Evolutionary conservation across 352 stramenopile genomes (phyloP), one percentile per base, ranked within the genome.

Genomic region (Globisporangium ultimum): DNA sequence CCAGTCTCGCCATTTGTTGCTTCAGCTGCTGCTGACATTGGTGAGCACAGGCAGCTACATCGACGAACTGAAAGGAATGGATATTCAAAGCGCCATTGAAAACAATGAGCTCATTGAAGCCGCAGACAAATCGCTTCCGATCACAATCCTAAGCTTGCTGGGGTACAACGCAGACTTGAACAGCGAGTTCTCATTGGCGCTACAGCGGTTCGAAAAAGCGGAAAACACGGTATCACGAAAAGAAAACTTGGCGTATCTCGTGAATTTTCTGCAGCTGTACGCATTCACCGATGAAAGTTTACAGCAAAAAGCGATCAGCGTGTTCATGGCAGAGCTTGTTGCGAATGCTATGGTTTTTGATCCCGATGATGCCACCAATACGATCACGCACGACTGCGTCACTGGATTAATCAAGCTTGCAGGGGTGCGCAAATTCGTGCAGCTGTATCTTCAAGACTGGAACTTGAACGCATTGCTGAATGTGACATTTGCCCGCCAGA

Each of bases 111-210:
- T 79, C 20, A 78, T 88, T 20, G 59, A 63, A 0, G 56, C 70
- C 0, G 66, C 67, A 3, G 74, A 88, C 53, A 90, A 92, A 48
- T 65, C 78, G 5, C 54, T 89, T 9, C 67, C 72, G 11, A 75
- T 89, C 1, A 72, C 83, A 8, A 74, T 92, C 20, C 51, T 92
- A 12, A 77, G 78, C 34, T 60, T 92, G 34, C 66, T 92, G 1
- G 83, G 83, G 0, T 92, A 87, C 62, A 89, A 78, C 17, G 64
- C 80, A 0, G 80, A 92, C 56, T 58, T 92, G 10, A 89, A 87
- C 36, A 72, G 72, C 24, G 83, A 89, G 36, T 88, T 90, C 28
- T 67, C 68, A 15, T 53, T 67, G 11, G 72, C 72, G 1, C 64
- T 92, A 5, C 48, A 75, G 2, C 66, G 72, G 6, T 84, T 87